Conservation (phyloP, 2,329 filamentous ascomycete genomes). For the Verticillium albo-atrum region DNA sequence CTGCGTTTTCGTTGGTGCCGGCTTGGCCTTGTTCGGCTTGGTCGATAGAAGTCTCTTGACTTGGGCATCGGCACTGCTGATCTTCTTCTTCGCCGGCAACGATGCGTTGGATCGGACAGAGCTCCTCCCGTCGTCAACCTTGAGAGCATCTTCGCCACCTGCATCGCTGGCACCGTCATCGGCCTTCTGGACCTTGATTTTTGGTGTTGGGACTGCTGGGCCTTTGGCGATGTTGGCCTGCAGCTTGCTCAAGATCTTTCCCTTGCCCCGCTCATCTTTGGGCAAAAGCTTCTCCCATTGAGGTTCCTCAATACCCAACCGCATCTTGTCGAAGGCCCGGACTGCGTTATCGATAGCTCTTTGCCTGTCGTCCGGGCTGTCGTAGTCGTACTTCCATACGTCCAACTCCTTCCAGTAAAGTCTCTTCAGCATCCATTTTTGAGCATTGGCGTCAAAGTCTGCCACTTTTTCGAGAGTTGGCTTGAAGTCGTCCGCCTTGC, state of each 20-base stretch:
- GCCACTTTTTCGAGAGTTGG: constrained; percentile 54
- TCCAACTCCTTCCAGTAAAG: constrained; percentile 60
- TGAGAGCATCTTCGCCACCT: constrained; percentile 26
- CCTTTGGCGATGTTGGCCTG: constrained; percentile 55
- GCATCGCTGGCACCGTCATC: constrained; percentile 35
- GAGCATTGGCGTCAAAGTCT: constrained; percentile 39
- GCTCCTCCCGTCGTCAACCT: constrained; percentile 33
- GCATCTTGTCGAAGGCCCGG: constrained; percentile 53
- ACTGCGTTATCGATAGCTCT: constrained; percentile 58
- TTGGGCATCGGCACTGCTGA: constrained; percentile 47
- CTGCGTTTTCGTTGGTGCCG: constrained; percentile 2
- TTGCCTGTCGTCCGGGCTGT: constrained; percentile 49
- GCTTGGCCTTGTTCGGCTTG: constrained; percentile 19
- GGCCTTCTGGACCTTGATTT: constrained; percentile 44
- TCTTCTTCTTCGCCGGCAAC: constrained; percentile 55
- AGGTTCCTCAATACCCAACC: constrained; percentile 49
- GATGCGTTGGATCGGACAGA: constrained; percentile 45
- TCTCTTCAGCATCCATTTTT: constrained; percentile 53
- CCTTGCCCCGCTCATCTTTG: constrained; percentile 52
- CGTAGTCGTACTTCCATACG: constrained; percentile 58
- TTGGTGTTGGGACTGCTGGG: constrained; percentile 36
- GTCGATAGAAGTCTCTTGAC: constrained; percentile 47
- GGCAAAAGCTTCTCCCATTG: constrained; percentile 60
- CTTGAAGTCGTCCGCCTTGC: constrained; percentile 49
- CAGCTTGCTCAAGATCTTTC: constrained; percentile 57